Evolutionary conservation across 2,329 filamentous ascomycete species (phyloP).

Genomic region (Fusarium sp.): DNA sequence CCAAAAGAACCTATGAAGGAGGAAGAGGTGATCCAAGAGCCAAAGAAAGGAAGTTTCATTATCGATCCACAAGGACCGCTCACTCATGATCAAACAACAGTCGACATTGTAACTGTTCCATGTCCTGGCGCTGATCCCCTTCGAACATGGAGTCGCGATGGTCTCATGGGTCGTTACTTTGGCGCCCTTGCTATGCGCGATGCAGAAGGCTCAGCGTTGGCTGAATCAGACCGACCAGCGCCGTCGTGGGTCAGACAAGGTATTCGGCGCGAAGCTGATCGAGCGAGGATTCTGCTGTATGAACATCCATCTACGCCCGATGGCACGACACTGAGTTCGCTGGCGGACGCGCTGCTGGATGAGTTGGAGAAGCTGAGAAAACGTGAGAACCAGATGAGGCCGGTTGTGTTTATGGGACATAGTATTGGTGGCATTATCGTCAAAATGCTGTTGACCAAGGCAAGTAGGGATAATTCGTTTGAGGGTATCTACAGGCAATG

Average conservation of each 20-base stretch:
- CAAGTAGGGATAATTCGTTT: conserved; percentile 57
- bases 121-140: conserved; percentile 68
- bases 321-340: conserved; percentile 57
- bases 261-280: conserved; percentile 63
- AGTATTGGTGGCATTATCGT: conserved; percentile 73
- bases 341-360: conserved; percentile 65
- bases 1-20: conserved; percentile 12
- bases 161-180: conserved; percentile 64
- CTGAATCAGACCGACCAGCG: conserved; percentile 43
- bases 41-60: conserved; percentile 49
- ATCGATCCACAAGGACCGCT: conserved; percentile 55
- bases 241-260: conserved; percentile 70
- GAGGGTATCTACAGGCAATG: conserved; percentile 68
- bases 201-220: conserved; percentile 47
- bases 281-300: conserved; percentile 67
- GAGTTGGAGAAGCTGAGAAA: conserved; percentile 58
- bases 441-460: conserved; percentile 69
- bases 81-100: conserved; percentile 67
- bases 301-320: conserved; percentile 62
- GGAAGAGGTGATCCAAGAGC: conserved; percentile 1
- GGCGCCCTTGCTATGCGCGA: conserved; percentile 59
- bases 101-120: conserved; percentile 69
- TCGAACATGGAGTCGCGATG: conserved; percentile 68
- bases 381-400: conserved; percentile 59
- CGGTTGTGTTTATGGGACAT: conserved; percentile 73